These are phyloP conservation scores for Ricinus communis DNA, from an alignment of 345 rosid genomes.

Conservation along the genomic window DNA sequence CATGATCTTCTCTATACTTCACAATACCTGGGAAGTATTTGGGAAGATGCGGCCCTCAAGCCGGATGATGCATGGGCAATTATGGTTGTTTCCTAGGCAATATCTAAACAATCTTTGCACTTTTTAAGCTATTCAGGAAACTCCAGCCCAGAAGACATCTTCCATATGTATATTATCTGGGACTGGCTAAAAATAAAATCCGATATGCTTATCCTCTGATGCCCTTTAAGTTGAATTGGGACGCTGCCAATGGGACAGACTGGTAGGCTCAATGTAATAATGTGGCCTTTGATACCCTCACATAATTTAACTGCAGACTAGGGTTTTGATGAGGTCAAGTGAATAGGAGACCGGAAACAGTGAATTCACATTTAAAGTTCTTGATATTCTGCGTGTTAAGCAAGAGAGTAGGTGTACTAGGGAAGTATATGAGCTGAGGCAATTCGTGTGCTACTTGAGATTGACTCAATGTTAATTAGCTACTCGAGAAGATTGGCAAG, in stretches of 20 bases:
- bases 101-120: not conserved
- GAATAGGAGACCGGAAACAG: not conserved
- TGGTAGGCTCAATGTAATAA: not conserved
- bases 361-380: not conserved
- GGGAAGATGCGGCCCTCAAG: no score
- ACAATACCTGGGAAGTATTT: constrained; percentile 2
- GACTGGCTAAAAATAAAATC: not conserved
- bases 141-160: no score
- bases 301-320: not conserved
- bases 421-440: no score
- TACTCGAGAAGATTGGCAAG: no score
- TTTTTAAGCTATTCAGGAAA: not conserved
- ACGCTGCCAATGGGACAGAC: not conserved
- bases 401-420: not conserved
- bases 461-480: no score
- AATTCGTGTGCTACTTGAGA: no score
- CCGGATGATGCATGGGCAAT: not conserved
- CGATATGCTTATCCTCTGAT: no score
- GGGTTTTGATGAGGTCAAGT: not conserved
- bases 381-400: not conserved
- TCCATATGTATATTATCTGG: not conserved
- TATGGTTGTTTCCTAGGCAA: not conserved
- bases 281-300: not conserved
- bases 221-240: not conserved
- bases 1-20: not conserved